These are phyloP conservation scores for Heritiera littoralis DNA, from an alignment of 345 rosid genomes.

Conservation along the genomic window DNA sequence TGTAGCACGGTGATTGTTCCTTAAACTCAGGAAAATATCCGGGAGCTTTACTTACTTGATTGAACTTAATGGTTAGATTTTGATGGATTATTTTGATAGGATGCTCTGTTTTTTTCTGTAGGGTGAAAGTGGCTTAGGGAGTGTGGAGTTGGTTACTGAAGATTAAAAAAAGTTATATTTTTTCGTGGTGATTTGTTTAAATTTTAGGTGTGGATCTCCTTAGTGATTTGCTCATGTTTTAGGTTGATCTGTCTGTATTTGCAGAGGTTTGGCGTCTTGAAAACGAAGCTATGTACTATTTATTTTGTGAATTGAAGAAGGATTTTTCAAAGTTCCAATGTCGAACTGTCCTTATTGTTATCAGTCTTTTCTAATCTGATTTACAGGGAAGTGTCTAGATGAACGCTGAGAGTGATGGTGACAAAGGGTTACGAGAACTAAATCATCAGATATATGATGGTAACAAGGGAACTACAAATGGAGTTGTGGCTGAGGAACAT, in stretches of 20 bases:
- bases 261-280: conserved; percentile 32
- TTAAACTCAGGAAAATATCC: neutral
- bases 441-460: conserved; percentile 33
- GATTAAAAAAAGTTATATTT: neutral
- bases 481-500: conserved; percentile 30
- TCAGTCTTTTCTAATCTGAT: conserved; percentile 37
- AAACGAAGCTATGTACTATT: conserved; percentile 38
- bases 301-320: conserved; percentile 32
- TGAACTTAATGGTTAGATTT: neutral
- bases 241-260: conserved; percentile 28
- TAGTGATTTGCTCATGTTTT: conserved; percentile 23
- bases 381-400: conserved; percentile 49
- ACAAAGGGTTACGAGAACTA: conserved; percentile 36
- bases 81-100: conserved; percentile 8
- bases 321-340: conserved; percentile 25
- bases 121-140: conserved; percentile 15
- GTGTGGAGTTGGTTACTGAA: conserved; percentile 14
- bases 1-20: neutral
- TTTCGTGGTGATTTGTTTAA: conserved; percentile 14
- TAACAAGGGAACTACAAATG: conserved; percentile 31
- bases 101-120: conserved; percentile 24
- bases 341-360: conserved; percentile 25
- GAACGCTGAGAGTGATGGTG: conserved; percentile 45
- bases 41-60: neutral
- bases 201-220: conserved; percentile 21